Conservation (phyloP, 805 yeast species). For the Myxozyma mucilagina region DNA sequence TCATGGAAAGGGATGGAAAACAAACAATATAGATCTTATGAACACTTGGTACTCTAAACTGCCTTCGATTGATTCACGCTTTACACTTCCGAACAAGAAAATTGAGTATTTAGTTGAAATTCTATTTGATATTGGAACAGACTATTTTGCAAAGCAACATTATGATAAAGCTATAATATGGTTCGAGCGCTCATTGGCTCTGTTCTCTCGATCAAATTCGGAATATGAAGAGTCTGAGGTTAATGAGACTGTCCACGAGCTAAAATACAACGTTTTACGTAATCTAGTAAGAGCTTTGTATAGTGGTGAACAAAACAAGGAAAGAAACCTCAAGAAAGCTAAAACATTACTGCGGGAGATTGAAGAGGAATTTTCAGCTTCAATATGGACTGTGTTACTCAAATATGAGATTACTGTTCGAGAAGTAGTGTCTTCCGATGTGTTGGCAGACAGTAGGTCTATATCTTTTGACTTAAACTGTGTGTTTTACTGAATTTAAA, state of each 20-base stretch:
- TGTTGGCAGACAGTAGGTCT: constrained; percentile 12
- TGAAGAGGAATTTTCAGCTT: constrained; percentile 20
- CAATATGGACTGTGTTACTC: constrained; percentile 17
- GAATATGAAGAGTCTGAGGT: background rate
- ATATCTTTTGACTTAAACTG: background rate
- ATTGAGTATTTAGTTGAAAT: constrained; percentile 17
- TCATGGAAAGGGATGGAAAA: constrained; percentile 12
- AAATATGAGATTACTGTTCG: constrained; percentile 11
- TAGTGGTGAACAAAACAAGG: background rate
- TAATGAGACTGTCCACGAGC: constrained; percentile 1
- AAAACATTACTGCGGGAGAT: constrained; percentile 7
- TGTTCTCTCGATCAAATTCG: background rate
- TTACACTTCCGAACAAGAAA: constrained; percentile 6
- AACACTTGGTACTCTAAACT: constrained; percentile 13
- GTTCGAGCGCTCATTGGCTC: constrained; percentile 10
- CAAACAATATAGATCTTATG: constrained; percentile 17
- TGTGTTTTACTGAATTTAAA: background rate
- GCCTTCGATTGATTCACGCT: background rate
- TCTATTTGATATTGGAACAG: constrained; percentile 14
- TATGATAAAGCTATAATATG: constrained; percentile 8
- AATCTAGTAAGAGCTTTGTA: constrained; percentile 8
- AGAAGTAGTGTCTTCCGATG: constrained; percentile 9
- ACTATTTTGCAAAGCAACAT: background rate
- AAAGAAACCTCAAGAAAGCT: constrained; percentile 6
- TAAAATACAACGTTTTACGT: constrained; percentile 15